These are phyloP conservation scores for Dendrobium catenatum DNA, from an alignment of 106 monocot genomes.

Conservation along the genomic window DNA sequence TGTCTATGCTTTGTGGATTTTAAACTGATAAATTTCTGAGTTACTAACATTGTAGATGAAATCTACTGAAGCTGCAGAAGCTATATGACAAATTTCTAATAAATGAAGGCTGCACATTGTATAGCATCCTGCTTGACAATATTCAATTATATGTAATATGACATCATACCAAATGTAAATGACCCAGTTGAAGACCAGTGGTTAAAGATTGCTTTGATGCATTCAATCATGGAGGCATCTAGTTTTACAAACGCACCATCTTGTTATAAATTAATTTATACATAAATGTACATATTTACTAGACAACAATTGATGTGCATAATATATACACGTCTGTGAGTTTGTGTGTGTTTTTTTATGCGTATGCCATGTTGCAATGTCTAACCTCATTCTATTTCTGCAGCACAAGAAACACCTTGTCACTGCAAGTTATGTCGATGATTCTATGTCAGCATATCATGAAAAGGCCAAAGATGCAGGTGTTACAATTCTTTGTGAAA, in stretches of 20 bases:
- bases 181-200: not conserved
- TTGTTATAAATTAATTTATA: not conserved
- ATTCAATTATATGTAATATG: not conserved
- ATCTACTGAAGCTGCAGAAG: not conserved
- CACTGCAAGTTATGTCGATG: conserved; percentile 93
- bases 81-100: not conserved
- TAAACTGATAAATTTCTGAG: not conserved
- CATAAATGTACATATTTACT: not conserved
- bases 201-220: not conserved
- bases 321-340: not conserved
- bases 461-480: conserved; percentile 64
- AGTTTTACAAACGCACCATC: not conserved
- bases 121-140: not conserved
- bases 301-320: not conserved
- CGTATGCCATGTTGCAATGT: not conserved
- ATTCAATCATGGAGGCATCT: not conserved
- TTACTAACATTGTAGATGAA: not conserved
- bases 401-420: conserved; percentile 89
- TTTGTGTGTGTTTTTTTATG: not conserved
- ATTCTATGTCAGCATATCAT: conserved; percentile 66
- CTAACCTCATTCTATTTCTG: not conserved
- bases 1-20: not conserved
- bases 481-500: conserved; percentile 83
- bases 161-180: not conserved
- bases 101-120: not conserved